Evolutionary conservation across 179 eudicot genomes (phyloP).

Genomic region (Silene noctiflora): DNA sequence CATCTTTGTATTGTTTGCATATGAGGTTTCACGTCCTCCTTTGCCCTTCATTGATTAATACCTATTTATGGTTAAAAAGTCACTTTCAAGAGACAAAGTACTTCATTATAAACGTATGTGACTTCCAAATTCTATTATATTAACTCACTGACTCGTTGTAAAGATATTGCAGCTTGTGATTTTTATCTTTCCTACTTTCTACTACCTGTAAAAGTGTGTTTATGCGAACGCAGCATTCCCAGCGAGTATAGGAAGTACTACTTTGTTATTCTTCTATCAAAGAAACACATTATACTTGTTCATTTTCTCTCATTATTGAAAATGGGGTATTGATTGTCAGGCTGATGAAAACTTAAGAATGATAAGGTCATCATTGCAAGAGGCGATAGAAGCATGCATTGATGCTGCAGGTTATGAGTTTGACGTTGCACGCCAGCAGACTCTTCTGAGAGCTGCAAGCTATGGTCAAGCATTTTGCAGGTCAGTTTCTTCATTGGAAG

Average conservation of each 20-base stretch:
- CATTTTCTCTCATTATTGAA: background rate
- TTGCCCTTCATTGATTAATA: background rate
- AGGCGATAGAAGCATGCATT: conserved; percentile 95
- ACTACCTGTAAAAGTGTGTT: background rate
- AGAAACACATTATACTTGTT: background rate
- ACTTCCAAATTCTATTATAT: background rate
- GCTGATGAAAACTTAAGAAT: conserved; percentile 99
- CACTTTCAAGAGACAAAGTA: background rate
- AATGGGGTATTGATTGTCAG: conserved; percentile 38
- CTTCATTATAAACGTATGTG: background rate
- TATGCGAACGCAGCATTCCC: background rate
- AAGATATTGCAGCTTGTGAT: background rate
- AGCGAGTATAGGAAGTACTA: background rate
- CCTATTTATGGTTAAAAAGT: background rate
- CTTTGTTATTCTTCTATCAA: background rate
- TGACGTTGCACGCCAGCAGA: conserved; percentile 69
- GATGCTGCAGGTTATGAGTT: conserved; percentile 99
- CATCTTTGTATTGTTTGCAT: background rate
- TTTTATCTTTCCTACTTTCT: background rate
- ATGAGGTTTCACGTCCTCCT: background rate
- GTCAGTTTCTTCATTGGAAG: conserved; percentile 37
- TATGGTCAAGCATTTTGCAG: conserved; percentile 99
- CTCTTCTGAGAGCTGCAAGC: conserved; percentile 93
- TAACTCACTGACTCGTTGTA: background rate
- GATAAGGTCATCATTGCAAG: conserved; percentile 79